These are phyloP conservation scores for Pythium pyrilobum DNA, from an alignment of 352 stramenopile species.

Conservation along the genomic window DNA sequence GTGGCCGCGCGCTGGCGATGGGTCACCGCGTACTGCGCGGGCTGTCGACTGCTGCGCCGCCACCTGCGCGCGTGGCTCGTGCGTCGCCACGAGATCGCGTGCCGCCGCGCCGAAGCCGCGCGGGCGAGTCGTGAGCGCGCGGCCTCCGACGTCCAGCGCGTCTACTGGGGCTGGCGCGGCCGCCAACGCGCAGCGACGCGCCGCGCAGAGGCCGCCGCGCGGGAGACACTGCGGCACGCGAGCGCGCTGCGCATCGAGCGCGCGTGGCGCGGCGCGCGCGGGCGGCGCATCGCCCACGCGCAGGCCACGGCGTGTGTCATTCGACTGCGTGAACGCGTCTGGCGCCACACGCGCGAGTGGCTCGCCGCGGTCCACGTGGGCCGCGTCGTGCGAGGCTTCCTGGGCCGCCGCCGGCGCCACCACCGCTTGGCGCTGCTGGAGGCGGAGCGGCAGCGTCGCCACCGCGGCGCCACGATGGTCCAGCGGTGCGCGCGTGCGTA, in stretches of 20 bases:
- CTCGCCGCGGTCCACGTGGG: constrained; percentile 32
- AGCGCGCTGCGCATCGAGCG: constrained; percentile 30
- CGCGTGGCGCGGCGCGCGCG: constrained; percentile 28
- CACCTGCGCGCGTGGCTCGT: constrained; percentile 32
- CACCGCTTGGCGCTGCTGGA: constrained; percentile 16
- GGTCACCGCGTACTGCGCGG: constrained; percentile 25
- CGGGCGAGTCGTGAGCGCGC: constrained; percentile 17
- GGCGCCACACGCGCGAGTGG: neutral
- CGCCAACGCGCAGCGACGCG: neutral
- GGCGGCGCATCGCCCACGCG: constrained; percentile 5
- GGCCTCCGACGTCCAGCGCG: constrained; percentile 32
- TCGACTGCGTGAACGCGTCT: neutral
- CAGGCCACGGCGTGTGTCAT: neutral
- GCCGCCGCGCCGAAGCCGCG: constrained; percentile 22
- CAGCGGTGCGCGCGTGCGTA: constrained; percentile 52
- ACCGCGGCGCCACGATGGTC: constrained; percentile 30
- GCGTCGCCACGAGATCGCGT: constrained; percentile 24
- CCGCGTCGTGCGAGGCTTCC: constrained; percentile 31
- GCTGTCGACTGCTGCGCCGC: constrained; percentile 25
- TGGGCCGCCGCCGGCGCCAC: constrained; percentile 28
- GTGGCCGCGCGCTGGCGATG: constrained; percentile 25
- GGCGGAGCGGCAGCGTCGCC: constrained; percentile 18
- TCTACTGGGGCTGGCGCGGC: constrained; percentile 29
- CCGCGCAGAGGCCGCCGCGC: neutral
- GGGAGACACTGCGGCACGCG: neutral